Evolutionary conservation across 306 rosid species (phyloP).

Genomic region (Vicia sativa): DNA sequence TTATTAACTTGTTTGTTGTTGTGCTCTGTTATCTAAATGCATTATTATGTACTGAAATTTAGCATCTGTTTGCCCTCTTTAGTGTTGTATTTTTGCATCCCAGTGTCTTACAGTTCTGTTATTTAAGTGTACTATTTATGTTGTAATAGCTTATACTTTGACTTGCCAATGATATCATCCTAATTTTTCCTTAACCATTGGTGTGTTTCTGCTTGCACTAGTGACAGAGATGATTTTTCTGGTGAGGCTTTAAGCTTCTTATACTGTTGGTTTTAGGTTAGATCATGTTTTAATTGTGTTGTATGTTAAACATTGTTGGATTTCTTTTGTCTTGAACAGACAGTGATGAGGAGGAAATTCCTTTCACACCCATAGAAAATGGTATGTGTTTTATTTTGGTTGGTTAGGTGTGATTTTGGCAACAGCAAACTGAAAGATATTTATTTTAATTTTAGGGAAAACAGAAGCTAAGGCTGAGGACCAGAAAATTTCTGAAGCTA

Average conservation of each 20-base stretch:
- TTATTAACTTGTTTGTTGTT: too few relatives aligned
- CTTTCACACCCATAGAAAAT: constrained; percentile 43
- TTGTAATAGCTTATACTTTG: neutral
- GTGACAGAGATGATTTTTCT: constrained; percentile 36
- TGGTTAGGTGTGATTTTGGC: neutral
- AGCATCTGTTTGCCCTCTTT: neutral
- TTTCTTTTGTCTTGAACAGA: constrained; percentile 37
- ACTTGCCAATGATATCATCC: neutral
- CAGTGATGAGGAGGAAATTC: constrained; percentile 48
- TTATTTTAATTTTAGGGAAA: constrained; percentile 49
- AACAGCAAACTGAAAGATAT: neutral
- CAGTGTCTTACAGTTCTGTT: neutral
- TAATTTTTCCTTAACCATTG: constrained; percentile 50
- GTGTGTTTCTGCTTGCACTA: constrained; percentile 45
- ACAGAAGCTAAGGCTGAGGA: constrained; percentile 36
- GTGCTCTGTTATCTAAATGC: neutral
- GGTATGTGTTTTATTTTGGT: constrained; percentile 45
- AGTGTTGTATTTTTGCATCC: neutral
- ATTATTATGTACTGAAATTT: neutral
- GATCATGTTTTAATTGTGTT: neutral
- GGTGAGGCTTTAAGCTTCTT: constrained; percentile 45
- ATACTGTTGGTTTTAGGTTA: neutral
- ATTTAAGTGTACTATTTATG: neutral
- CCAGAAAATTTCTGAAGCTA: constrained; percentile 41
- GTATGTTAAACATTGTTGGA: neutral